Evolutionary conservation across 257 asterid species (phyloP).

Genomic region (Striga asiatica): DNA sequence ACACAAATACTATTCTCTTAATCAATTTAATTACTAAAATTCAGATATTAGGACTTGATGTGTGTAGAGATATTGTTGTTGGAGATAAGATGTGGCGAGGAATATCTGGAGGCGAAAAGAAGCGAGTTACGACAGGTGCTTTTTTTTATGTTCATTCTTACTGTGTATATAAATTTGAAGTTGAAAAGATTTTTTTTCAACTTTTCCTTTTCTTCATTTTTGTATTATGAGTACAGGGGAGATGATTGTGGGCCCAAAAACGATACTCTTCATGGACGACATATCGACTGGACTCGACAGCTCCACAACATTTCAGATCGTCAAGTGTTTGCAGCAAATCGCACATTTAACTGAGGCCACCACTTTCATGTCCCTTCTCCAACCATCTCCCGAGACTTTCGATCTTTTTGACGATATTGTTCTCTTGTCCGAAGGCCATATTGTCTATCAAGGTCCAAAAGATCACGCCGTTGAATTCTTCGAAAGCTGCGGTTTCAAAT

Average conservation of each 20-base stretch:
- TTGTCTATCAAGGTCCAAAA: constrained; percentile 55
- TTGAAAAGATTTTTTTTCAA: neutral
- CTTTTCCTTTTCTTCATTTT: too few species aligned
- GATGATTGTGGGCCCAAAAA: constrained; percentile 48
- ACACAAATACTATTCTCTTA: neutral
- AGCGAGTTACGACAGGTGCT: constrained; percentile 30
- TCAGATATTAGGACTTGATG: constrained; percentile 36
- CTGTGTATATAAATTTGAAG: neutral
- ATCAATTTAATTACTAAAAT: neutral
- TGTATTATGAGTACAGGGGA: constrained; percentile 19
- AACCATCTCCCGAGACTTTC: constrained; percentile 70
- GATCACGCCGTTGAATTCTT: constrained; percentile 40
- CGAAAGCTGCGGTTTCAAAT: constrained; percentile 53
- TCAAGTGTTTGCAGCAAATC: constrained; percentile 32
- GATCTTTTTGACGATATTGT: constrained; percentile 52
- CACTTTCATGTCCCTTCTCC: constrained; percentile 39
- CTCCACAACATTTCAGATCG: constrained; percentile 39
- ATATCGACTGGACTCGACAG: constrained; percentile 47
- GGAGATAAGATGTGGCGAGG: constrained; percentile 36
- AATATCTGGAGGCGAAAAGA: constrained; percentile 34
- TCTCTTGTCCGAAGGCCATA: constrained; percentile 41
- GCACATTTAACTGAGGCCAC: constrained; percentile 46
- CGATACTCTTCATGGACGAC: constrained; percentile 49
- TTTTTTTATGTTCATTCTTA: neutral
- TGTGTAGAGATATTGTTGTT: constrained; percentile 38